Evolutionary conservation across 1,284 basidiomycete species (phyloP).

Genomic region (Fomitopsis palustris): DNA sequence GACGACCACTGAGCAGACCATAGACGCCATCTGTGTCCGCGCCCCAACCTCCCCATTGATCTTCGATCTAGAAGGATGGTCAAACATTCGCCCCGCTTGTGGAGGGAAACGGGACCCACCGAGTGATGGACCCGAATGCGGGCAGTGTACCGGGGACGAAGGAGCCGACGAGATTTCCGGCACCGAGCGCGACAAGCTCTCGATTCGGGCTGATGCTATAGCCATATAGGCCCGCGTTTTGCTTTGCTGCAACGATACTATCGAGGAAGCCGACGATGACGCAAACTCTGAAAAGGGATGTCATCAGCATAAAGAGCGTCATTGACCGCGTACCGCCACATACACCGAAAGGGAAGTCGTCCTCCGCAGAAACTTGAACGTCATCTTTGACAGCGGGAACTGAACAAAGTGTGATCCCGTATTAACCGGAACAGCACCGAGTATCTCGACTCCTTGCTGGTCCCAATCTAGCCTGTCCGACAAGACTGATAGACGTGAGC

Average conservation of each 20-base stretch:
- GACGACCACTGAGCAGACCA: conserved; percentile 74
- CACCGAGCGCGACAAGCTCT: conserved; percentile 85
- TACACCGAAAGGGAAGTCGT: conserved; percentile 81
- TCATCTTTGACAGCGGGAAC: conserved; percentile 61
- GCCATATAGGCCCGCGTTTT: conserved; percentile 79
- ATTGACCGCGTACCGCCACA: conserved; percentile 21
- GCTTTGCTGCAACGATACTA: conserved; percentile 84
- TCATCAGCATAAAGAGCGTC: conserved; percentile 4
- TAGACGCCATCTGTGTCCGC: conserved; percentile 83
- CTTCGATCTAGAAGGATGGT: conserved; percentile 51
- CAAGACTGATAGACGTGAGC: conserved; percentile 46
- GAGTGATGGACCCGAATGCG: conserved; percentile 86
- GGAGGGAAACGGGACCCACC: conserved; percentile 35
- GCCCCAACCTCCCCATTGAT: conserved; percentile 87
- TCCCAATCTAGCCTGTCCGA: conserved; percentile 77
- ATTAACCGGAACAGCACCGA: conserved; percentile 72
- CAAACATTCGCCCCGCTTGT: not conserved
- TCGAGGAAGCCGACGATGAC: conserved; percentile 79
- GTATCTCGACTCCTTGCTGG: conserved; percentile 71
- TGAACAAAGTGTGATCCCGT: conserved; percentile 58
- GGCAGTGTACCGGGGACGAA: conserved; percentile 86
- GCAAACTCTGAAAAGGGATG: conserved; percentile 47
- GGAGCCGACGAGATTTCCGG: conserved; percentile 75
- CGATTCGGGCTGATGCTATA: conserved; percentile 90
- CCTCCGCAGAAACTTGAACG: conserved; percentile 61